Evolutionary conservation across 805 yeast genomes (phyloP), one percentile per base, ranked within the genome.

Genomic region (Candida yuanshanica): DNA sequence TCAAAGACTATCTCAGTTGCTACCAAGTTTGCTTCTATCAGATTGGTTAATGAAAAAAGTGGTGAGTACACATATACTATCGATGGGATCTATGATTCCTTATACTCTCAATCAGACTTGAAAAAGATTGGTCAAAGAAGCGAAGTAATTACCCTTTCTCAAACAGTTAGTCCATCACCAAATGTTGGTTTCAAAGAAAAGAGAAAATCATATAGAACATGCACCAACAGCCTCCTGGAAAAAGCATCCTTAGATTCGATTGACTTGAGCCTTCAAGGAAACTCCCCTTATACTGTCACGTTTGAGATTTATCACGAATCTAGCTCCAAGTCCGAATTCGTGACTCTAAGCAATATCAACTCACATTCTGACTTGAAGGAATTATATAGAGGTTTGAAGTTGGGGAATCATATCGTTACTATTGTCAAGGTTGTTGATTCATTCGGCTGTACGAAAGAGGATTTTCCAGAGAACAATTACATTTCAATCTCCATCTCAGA

Each of bases 351-450:
- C 2, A 63, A 73, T 26, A 63, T 83, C 18, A 56, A 65, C 11
- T 50, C 66, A 4, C 44, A 51, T 2, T 64, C 74, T 42, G 56
- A 68, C 20, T 60, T 72, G 38, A 51, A 63, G 35, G 68, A 68
- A 41, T 47, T 80, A 5, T 76, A 77, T 50, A 68, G 72, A 27
- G 68, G 72, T 3, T 58, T 85, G 46, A 68, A 73, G 6, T 66
- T 83, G n/a, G 98, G 97, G 2, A 75, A 77, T 29, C 90, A 87
- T 55, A 51, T 70, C 11, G 64, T 91, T 2, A 65, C 76, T 0
- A 66, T 91, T 21, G 67, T 67, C 20, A 72, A 73, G 43, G 68
- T 90, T 12, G 54, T 59, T 5, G 97, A 91, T 61, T 70, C 74
- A 1, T 77, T 77, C 51, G 93, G 90, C 0, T 91, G 98, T 60